These are phyloP conservation scores for Aurinia saxatilis DNA, from an alignment of 345 rosid species.

Conservation along the genomic window DNA sequence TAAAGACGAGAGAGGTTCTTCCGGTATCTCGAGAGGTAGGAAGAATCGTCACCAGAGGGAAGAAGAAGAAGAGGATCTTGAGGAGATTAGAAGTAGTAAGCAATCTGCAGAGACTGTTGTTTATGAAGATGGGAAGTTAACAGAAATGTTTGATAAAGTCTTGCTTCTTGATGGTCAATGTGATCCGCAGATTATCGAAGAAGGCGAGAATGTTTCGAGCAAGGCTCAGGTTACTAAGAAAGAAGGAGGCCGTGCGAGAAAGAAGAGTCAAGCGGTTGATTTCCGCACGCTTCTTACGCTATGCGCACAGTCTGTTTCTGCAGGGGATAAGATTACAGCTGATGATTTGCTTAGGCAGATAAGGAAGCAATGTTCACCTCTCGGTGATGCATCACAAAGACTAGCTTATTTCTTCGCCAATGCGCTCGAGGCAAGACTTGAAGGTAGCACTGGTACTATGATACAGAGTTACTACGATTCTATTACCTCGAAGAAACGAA, in stretches of 20 bases:
- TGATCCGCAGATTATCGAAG: constrained; percentile 7
- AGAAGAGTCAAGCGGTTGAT: constrained; percentile 56
- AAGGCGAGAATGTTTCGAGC: constrained; percentile 16
- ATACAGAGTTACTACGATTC: constrained; percentile 30
- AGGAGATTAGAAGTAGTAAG: constrained; percentile 60
- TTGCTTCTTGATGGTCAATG: constrained; percentile 33
- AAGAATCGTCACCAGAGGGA: constrained; percentile 56
- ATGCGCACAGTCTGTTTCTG: constrained; percentile 74
- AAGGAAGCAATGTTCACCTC: constrained; percentile 54
- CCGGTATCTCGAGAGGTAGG: constrained; percentile 32
- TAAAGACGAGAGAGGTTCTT: constrained; percentile 23
- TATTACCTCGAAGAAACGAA: constrained; percentile 30
- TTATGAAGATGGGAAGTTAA: constrained; percentile 43
- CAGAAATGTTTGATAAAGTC: constrained; percentile 71
- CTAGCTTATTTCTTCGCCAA: constrained; percentile 77
- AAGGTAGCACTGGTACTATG: constrained; percentile 31
- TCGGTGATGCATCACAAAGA: constrained; percentile 74
- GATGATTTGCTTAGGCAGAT: constrained; percentile 69
- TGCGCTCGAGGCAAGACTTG: constrained; percentile 74
- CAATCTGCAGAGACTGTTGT: constrained; percentile 34
- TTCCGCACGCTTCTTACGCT: constrained; percentile 54
- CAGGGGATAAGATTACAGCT: constrained; percentile 57
- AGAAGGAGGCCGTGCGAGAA: constrained; percentile 37
- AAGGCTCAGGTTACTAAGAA: constrained; percentile 24
- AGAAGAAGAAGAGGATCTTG: constrained; percentile 38